Evolutionary conservation across 495 filamentous ascomycete genomes (phyloP), one percentile per base, ranked within the genome.

Genomic region (Parathielavia appendiculata): DNA sequence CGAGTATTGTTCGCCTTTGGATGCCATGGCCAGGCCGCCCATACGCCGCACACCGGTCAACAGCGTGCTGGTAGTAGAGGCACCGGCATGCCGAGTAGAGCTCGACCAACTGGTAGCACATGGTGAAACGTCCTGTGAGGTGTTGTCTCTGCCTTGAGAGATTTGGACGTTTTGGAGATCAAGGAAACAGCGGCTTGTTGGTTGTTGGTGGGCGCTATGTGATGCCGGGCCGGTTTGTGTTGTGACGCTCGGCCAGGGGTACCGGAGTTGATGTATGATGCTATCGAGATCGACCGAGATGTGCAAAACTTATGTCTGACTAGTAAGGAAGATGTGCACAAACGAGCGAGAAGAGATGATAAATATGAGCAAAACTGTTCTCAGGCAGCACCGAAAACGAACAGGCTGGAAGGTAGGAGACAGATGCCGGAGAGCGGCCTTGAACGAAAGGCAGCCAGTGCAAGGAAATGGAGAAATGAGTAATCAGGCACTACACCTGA

Each of bases 11-110:
- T 64, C 85, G 84, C 69, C 87, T 85, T 61, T 90, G 82, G 54
- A 91, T 77, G 26, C 62, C 57, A 66, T 95, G 90, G 51, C 85
- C 85, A 47, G 81, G 79, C 58, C 86, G 83, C 38, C 86, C 85
- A 64, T 88, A 87, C 14, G 82, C 77, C 34, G 81, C 72, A 67
- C 90, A 95, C 52, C 86, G 84, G 64, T 95, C 90, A 59, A 92
- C 75, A 44, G 85, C 83, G 70, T 95, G 90, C 59, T 84, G 79
- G 79, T 89, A 88, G 79, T 93, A 93, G 66, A 89, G 75, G 72
- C 90, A 95, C 58, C 83, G 78, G 82, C 90, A 95, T 55, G 85
- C 89, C 13, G 90, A 84, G 76, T 88, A 93, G 38, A 86, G 83
- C 69, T 91, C 88, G 60, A 88, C 75, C 61, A 92, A 67, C 68